Conservation (phyloP, 768 basidiomycete genomes). For the Gloeophyllum trabeum region DNA sequence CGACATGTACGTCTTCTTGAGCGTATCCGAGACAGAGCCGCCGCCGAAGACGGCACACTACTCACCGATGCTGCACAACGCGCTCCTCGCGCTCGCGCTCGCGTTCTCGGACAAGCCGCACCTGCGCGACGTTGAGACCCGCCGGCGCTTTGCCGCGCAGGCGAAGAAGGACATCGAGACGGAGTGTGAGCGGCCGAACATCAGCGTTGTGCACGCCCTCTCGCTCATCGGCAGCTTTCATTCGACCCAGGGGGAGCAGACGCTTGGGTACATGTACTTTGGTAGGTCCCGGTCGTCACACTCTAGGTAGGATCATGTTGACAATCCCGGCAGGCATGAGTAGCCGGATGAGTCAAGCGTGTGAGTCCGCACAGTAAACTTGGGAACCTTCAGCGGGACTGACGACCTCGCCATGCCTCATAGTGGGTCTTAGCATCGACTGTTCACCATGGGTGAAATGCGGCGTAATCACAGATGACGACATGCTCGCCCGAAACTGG, state of each 20-base stretch:
- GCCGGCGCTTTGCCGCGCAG: constrained; percentile 22
- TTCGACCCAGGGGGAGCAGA: constrained; percentile 26
- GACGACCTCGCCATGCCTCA: not conserved
- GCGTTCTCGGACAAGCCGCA: constrained; percentile 24
- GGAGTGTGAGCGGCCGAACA: constrained; percentile 28
- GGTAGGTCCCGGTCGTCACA: constrained; percentile 12
- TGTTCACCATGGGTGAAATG: constrained; percentile 45
- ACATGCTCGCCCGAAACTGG: constrained; percentile 49
- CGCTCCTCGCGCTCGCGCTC: constrained; percentile 35
- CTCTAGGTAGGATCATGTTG: not conserved
- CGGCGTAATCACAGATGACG: constrained; percentile 37
- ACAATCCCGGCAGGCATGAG: constrained; percentile 37
- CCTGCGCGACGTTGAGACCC: constrained; percentile 16
- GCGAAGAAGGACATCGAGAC: constrained; percentile 27
- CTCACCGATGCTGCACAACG: constrained; percentile 65
- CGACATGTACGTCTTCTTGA: constrained; percentile 28
- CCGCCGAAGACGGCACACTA: constrained; percentile 44
- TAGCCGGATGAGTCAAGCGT: constrained; percentile 44
- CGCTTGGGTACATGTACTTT: constrained; percentile 31
- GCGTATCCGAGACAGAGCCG: constrained; percentile 11
- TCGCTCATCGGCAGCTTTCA: constrained; percentile 27
- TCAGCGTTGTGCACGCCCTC: constrained; percentile 28
- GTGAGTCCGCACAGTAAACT: constrained; percentile 23
- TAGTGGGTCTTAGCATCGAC: constrained; percentile 48
- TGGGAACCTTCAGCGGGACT: not conserved